Evolutionary conservation across 2,329 filamentous ascomycete genomes (phyloP).

Genomic region (Paraconiothyrium brasiliense): DNA sequence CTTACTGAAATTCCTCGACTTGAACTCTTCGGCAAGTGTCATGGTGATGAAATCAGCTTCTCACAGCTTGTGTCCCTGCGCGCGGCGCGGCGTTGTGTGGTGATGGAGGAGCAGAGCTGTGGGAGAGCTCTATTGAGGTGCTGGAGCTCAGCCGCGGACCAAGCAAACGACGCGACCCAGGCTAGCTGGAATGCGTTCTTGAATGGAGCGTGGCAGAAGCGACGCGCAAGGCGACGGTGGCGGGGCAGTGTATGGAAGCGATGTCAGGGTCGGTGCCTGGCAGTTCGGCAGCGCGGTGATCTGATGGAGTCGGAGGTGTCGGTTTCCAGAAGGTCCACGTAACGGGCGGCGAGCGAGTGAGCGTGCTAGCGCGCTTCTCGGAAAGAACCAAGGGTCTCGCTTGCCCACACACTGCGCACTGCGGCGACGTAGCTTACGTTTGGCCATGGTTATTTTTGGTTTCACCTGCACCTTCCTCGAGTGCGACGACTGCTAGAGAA

Average conservation of each 20-base stretch:
- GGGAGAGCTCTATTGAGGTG: conserved; percentile 32
- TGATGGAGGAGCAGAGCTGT: conserved; percentile 10
- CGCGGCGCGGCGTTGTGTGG: conserved; percentile 16
- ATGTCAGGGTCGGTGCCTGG: conserved; percentile 33
- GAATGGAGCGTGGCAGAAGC: conserved; percentile 19
- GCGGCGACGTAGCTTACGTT: conserved; percentile 23
- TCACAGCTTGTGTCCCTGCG: conserved; percentile 2
- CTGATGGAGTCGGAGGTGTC: conserved; percentile 31
- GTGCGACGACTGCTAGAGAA: neutral
- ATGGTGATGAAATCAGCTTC: conserved; percentile 46
- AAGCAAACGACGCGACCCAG: conserved; percentile 30
- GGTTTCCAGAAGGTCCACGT: conserved; percentile 48
- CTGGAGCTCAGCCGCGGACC: conserved; percentile 37
- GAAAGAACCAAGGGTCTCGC: conserved; percentile 11
- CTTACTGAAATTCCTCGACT: conserved; percentile 73
- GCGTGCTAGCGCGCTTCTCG: conserved; percentile 2
- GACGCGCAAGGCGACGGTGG: conserved; percentile 43
- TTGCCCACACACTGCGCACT: conserved; percentile 14
- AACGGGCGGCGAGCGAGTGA: conserved; percentile 25
- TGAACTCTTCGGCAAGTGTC: conserved; percentile 70
- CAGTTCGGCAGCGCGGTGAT: conserved; percentile 21
- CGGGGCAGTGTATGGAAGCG: conserved; percentile 34
- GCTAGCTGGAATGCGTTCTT: conserved; percentile 16
- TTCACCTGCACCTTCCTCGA: conserved; percentile 15
- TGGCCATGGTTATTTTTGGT: conserved; percentile 24